Evolutionary conservation across 2,329 filamentous ascomycete genomes (phyloP), one percentile per base, ranked within the genome.

Genomic region (Chrysoporthe puriensis): DNA sequence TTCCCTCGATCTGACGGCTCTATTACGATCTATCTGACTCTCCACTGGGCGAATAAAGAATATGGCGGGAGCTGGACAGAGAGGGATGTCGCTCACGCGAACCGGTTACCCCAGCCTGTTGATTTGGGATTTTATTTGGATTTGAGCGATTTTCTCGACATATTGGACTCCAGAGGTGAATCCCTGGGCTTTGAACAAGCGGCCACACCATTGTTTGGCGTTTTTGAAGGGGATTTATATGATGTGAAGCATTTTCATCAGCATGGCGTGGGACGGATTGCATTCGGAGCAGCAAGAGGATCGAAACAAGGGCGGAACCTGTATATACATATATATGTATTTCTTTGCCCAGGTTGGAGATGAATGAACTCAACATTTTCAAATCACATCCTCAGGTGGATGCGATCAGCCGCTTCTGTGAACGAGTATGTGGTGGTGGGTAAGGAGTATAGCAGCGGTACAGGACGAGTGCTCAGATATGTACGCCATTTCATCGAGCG

Each of bases 51-150:
- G 50, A 54, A 54, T 14, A 21, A 54, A 54, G 50, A 54, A 40
- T 2, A 3, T 8, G 50, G 13, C 3, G 21, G 21, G 26, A 34
- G 13, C 21, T 32, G 50, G 9, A 44, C 42, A 43, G 36, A 61
- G 58, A 61, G n/a, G n/a, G 40, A 32, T 32, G 60, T 63, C 50
- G 62, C 61, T 59, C 65, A 52, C 61, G 65, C 65, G 62, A 52
- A 21, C 18, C 11, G 43, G 59, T 16, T 54, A 46, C 16, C 43
- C 26, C 32, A 43, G 61, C 60, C 43, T 63, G 16, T 32, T 43
- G 40, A 52, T n/a, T 48, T 36, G n/a, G 18, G 3, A 8, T 16
- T 43, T 59, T 6, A 32, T 48, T 52, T 43, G 26, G 16, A 54
- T 26, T 21, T 48, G 11, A 60, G 34, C 57, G 40, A 44, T 44